Evolutionary conservation across 1,284 basidiomycete genomes (phyloP).

Genomic region (Athelia sp.): DNA sequence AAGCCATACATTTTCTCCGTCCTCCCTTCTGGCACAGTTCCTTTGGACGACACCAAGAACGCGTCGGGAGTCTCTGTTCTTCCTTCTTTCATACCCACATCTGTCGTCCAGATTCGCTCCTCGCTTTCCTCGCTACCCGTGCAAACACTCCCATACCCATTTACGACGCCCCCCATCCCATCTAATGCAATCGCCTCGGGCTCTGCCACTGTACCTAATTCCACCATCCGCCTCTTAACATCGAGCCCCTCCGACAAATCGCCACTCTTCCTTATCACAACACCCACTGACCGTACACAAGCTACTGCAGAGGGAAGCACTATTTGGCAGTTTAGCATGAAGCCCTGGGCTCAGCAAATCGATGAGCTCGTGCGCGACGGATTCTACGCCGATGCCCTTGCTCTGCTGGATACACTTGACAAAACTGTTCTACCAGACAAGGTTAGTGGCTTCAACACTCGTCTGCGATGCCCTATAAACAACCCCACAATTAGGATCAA

Average conservation of each 20-base stretch:
- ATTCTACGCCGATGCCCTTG: slow-evolving; percentile 77
- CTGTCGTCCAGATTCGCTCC: slow-evolving; percentile 76
- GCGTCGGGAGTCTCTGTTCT: slow-evolving; percentile 14
- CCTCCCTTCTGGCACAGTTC: slow-evolving; percentile 63
- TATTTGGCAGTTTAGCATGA: slow-evolving; percentile 75
- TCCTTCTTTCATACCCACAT: slow-evolving; percentile 37
- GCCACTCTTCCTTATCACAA: slow-evolving; percentile 64
- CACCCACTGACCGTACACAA: slow-evolving; percentile 65
- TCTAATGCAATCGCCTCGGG: slow-evolving; percentile 18
- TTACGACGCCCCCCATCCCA: slow-evolving; percentile 25
- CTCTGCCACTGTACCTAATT: slow-evolving; percentile 28
- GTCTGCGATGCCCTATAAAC: neutral
- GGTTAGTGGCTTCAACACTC: slow-evolving; percentile 29
- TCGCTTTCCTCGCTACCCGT: slow-evolving; percentile 64
- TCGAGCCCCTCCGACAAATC: slow-evolving; percentile 48
- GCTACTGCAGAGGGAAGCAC: slow-evolving; percentile 65
- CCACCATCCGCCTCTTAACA: slow-evolving; percentile 55
- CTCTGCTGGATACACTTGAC: slow-evolving; percentile 73
- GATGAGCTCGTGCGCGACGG: slow-evolving; percentile 78
- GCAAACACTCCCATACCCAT: slow-evolving; percentile 68
- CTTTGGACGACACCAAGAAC: slow-evolving; percentile 28
- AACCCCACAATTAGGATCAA: slow-evolving; percentile 34
- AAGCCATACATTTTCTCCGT: slow-evolving; percentile 85
- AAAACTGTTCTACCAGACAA: slow-evolving; percentile 62
- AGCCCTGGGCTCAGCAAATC: slow-evolving; percentile 75